Conservation (phyloP, 352 stramenopile species). For the Hyaloperonospora arabidopsidis region DNA sequence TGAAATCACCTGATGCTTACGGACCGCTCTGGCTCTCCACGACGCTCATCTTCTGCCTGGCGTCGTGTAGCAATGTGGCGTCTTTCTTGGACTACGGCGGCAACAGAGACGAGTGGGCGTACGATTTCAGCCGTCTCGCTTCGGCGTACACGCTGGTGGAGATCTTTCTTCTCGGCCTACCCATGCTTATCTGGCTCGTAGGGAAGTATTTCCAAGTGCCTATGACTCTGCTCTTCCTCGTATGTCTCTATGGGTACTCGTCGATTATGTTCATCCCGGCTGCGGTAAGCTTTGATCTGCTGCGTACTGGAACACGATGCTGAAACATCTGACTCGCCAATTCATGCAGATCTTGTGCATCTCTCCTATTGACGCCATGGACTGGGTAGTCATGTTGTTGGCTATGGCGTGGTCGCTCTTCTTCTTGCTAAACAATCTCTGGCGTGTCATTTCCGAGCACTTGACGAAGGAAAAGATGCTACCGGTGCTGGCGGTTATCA, state of each 20-base stretch:
- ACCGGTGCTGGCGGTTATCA: slow-evolving; percentile 71
- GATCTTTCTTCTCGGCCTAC: slow-evolving; percentile 65
- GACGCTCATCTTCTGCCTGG: slow-evolving; percentile 82
- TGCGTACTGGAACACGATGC: slow-evolving; percentile 1
- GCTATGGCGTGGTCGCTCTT: slow-evolving; percentile 81
- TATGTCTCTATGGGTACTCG: slow-evolving; percentile 84
- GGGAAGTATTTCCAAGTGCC: slow-evolving; percentile 74
- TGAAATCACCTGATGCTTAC: slow-evolving; percentile 61
- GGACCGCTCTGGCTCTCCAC: slow-evolving; percentile 78
- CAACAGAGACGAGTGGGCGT: slow-evolving; percentile 57
- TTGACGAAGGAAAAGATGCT: slow-evolving; percentile 85
- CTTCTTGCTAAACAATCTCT: slow-evolving; percentile 78
- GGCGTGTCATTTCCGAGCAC: slow-evolving; percentile 65
- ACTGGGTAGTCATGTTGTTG: slow-evolving; percentile 76
- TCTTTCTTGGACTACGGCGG: slow-evolving; percentile 71
- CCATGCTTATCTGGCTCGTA: slow-evolving; percentile 67
- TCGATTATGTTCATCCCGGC: slow-evolving; percentile 77
- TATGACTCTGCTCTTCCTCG: slow-evolving; percentile 70
- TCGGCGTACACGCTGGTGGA: slow-evolving; percentile 75
- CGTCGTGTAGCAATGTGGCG: slow-evolving; percentile 77
- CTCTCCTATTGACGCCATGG: slow-evolving; percentile 55
- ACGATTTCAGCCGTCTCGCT: slow-evolving; percentile 76
- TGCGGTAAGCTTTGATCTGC: slow-evolving; percentile 32
- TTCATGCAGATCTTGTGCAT: slow-evolving; percentile 63
- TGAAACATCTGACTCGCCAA: neutral